Conservation (phyloP, 345 rosid species). For the Toxicodendron radicans region DNA sequence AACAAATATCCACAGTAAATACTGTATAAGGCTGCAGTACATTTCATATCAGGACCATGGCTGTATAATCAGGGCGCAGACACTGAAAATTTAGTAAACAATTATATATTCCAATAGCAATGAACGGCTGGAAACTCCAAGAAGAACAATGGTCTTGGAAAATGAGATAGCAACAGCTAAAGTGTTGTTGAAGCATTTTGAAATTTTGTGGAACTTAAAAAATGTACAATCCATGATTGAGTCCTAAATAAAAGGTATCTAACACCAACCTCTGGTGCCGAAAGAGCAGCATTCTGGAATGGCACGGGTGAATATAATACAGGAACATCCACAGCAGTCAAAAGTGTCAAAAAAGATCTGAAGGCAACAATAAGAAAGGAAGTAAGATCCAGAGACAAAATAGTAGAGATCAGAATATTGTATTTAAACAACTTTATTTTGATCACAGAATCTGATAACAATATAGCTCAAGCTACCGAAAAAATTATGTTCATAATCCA, state of each 20-base stretch:
- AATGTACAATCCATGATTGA: not conserved
- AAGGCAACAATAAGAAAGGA: slow-evolving; percentile 25
- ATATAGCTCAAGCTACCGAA: slow-evolving; percentile 2
- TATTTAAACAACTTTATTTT: not conserved
- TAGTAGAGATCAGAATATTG: slow-evolving; percentile 10
- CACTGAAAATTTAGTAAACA: not conserved
- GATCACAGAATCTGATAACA: not conserved
- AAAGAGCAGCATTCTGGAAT: slow-evolving; percentile 77
- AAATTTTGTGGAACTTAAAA: not conserved
- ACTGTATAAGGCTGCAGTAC: not conserved
- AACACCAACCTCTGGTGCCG: slow-evolving; percentile 79
- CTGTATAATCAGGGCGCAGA: not conserved
- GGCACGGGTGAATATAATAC: slow-evolving; percentile 73
- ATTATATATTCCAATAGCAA: not conserved
- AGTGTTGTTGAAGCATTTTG: not conserved
- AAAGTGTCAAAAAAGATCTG: slow-evolving; percentile 71
- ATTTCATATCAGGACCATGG: not conserved
- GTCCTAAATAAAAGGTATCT: not conserved
- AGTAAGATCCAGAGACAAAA: slow-evolving; percentile 14
- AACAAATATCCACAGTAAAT: no score
- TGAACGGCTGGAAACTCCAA: not conserved
- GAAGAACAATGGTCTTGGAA: slow-evolving; percentile 1
- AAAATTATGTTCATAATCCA: not conserved
- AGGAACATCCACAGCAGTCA: slow-evolving; percentile 76
- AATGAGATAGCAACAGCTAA: not conserved